These are phyloP conservation scores for Volutella citrinella DNA, from an alignment of 2,329 filamentous ascomycete genomes.

Conservation along the genomic window DNA sequence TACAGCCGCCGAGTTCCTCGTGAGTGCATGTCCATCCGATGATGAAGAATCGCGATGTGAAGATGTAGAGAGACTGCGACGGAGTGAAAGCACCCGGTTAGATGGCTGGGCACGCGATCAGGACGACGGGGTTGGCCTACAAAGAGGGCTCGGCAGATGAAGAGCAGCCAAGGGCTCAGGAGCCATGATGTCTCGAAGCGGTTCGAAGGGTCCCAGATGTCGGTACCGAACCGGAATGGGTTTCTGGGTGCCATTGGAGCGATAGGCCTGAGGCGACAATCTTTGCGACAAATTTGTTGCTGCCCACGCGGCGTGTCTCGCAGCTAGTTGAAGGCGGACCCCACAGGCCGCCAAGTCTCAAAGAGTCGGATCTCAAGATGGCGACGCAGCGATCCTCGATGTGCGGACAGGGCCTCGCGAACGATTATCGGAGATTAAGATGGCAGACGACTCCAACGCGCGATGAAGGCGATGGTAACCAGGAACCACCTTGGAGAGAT, in stretches of 20 bases:
- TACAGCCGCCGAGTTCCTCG: constrained; percentile 39
- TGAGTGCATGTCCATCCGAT: constrained; percentile 64
- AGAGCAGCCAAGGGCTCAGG: constrained; percentile 63
- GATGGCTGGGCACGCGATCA: not conserved
- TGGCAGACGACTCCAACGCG: too few relatives aligned
- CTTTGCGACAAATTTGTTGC: too few relatives aligned
- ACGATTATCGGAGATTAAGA: too few relatives aligned
- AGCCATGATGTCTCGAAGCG: constrained; percentile 81
- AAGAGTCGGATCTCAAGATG: too few relatives aligned
- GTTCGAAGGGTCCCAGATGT: constrained; percentile 54
- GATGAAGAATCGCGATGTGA: constrained; percentile 66
- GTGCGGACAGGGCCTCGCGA: too few relatives aligned
- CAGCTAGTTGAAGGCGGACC: too few relatives aligned
- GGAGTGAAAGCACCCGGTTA: not conserved
- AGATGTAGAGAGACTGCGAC: constrained; percentile 60
- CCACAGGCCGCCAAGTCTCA: too few relatives aligned
- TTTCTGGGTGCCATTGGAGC: constrained; percentile 19
- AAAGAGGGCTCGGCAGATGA: constrained; percentile 52
- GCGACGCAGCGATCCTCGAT: too few relatives aligned
- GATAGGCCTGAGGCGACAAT: too few relatives aligned
- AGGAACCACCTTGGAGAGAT: too few relatives aligned
- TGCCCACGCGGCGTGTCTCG: too few relatives aligned
- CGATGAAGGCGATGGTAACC: too few relatives aligned
- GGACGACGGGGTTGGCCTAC: constrained; percentile 27
- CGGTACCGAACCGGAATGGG: constrained; percentile 38